phyloP scores from a whole-genome alignment of 2,329 filamentous ascomycete genomes.

The Chalaropsis thielavioides region DNA sequence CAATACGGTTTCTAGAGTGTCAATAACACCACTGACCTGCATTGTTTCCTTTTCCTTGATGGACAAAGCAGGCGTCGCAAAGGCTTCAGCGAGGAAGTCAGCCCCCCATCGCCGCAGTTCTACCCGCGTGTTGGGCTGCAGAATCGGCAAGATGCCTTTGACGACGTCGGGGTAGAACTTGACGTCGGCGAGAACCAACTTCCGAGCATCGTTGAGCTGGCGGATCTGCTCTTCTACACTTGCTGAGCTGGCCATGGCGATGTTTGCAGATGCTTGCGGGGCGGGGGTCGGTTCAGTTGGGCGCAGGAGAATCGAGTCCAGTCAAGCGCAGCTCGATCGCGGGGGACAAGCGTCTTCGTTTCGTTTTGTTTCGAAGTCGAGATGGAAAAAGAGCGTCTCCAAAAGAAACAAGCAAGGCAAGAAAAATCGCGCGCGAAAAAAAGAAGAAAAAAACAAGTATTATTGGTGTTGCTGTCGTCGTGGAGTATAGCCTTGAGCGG shows the following conservation, averaged over 20 bases:
- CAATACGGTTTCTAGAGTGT: constrained; percentile 56
- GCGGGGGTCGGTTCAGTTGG: constrained; percentile 5
- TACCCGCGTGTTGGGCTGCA: constrained; percentile 57
- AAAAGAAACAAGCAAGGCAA: not conserved
- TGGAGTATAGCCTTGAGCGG: not conserved
- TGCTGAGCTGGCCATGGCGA: constrained; percentile 40
- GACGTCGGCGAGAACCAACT: constrained; percentile 73
- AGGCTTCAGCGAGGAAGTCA: constrained; percentile 90
- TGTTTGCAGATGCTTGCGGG: constrained; percentile 8
- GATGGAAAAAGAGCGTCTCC: not conserved
- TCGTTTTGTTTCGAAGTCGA: not conserved
- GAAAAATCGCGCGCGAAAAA: not conserved
- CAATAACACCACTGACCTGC: constrained; percentile 55
- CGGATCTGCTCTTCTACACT: constrained; percentile 62
- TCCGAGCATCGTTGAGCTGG: constrained; percentile 80
- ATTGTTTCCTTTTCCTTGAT: constrained; percentile 67
- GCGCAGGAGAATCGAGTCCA: not conserved
- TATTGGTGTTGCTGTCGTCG: not conserved
- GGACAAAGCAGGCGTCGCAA: constrained; percentile 75
- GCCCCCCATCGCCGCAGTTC: constrained; percentile 91
- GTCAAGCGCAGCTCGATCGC: not conserved
- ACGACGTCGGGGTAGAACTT: constrained; percentile 86
- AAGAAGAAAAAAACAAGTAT: not conserved
- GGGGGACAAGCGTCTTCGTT: not conserved
- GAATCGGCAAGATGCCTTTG: constrained; percentile 81